Conservation (phyloP, 768 basidiomycete genomes). For the Kwoniella newhampshirensis region DNA sequence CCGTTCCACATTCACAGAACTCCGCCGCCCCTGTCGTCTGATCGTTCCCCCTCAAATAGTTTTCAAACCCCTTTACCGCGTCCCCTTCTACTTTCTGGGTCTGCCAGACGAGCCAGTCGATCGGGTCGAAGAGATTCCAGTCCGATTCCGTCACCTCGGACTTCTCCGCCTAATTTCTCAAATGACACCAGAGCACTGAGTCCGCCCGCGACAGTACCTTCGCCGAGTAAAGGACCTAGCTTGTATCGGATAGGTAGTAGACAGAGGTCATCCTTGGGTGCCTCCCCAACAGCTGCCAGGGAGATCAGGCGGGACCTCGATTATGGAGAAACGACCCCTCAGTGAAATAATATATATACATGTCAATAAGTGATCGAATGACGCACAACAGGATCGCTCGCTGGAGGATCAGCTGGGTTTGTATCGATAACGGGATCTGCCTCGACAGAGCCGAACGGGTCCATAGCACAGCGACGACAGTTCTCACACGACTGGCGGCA, state of each 20-base stretch:
- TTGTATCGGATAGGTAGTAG: constrained; percentile 20
- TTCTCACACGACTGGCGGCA: too few species aligned
- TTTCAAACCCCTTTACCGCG: constrained; percentile 4
- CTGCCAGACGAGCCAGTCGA: constrained; percentile 8
- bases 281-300: not conserved
- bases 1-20: not conserved
- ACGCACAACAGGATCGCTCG: too few species aligned
- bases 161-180: not conserved
- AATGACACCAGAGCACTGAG: constrained; percentile 6
- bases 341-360: too few species aligned
- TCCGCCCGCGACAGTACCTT: constrained; percentile 6
- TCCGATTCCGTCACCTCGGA: constrained; percentile 3
- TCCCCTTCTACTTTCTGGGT: constrained; percentile 12
- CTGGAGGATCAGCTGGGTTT: too few species aligned
- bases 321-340: constrained; percentile 4
- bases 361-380: too few species aligned
- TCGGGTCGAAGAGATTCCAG: constrained; percentile 5
- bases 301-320: constrained; percentile 11
- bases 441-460: too few species aligned
- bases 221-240: constrained; percentile 3
- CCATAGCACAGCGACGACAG: too few species aligned
- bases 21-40: not conserved
- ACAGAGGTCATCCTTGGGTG: constrained; percentile 12
- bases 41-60: not conserved
- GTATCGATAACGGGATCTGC: too few species aligned